Conservation (phyloP, 768 basidiomycete species). For the Russula sp. region DNA sequence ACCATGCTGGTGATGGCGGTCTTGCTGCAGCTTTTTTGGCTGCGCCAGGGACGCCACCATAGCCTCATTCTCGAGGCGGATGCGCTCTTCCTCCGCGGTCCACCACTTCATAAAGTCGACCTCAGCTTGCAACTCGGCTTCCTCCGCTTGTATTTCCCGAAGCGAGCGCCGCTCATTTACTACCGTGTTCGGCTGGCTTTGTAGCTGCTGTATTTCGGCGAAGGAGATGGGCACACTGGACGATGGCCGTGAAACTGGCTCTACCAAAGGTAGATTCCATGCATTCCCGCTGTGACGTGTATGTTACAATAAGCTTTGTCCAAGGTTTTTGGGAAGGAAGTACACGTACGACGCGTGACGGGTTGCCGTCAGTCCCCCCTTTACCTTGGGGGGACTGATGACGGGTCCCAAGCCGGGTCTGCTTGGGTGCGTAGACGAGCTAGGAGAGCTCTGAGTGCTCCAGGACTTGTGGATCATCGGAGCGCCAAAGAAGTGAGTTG, state of each 20-base stretch:
- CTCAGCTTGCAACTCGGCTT: conserved; percentile 40
- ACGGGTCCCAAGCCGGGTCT: conserved; percentile 53
- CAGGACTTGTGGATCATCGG: conserved; percentile 2
- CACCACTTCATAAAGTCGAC: conserved; percentile 84
- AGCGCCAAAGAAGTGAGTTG: neutral
- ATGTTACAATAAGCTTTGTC: neutral
- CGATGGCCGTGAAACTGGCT: conserved; percentile 37
- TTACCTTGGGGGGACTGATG: conserved; percentile 44
- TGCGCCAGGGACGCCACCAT: neutral
- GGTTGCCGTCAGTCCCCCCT: conserved; percentile 28
- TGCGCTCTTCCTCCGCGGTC: conserved; percentile 71
- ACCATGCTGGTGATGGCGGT: neutral
- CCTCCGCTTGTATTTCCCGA: conserved; percentile 83
- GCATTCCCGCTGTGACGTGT: conserved; percentile 41
- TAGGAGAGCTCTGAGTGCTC: conserved; percentile 1
- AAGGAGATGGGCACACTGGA: conserved; percentile 48
- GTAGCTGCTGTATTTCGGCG: conserved; percentile 76
- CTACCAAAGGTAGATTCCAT: conserved; percentile 56
- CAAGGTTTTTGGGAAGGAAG: neutral
- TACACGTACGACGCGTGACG: conserved; percentile 49
- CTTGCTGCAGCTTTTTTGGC: neutral
- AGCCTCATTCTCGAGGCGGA: conserved; percentile 43
- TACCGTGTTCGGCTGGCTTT: conserved; percentile 47
- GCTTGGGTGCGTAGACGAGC: neutral
- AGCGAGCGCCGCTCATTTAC: conserved; percentile 57